Conservation (phyloP, 2,329 filamentous ascomycete genomes). For the Ceratocystiopsis brevicomis region DNA sequence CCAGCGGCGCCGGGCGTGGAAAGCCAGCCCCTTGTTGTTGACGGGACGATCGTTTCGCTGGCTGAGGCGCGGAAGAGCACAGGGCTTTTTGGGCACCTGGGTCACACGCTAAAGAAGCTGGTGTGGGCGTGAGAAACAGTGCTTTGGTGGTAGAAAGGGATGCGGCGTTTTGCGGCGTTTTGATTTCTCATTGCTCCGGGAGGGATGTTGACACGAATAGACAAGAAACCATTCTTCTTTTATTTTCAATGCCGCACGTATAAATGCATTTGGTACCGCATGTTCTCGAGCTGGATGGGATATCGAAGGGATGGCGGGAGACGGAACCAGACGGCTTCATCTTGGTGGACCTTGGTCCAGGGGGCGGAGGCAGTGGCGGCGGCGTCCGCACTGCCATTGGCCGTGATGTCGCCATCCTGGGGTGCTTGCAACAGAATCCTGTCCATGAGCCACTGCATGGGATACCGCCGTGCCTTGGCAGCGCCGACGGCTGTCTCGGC, state of each 20-base stretch:
- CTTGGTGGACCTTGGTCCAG: constrained; percentile 59
- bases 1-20: constrained; percentile 7
- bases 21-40: constrained; percentile 31
- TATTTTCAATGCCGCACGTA: constrained; percentile 30
- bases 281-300: constrained; percentile 75
- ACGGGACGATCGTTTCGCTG: constrained; percentile 60
- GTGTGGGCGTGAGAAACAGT: constrained; percentile 46
- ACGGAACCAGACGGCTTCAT: constrained; percentile 76
- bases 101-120: constrained; percentile 81
- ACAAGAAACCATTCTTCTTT: no score
- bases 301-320: constrained; percentile 50
- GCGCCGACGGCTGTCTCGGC: constrained; percentile 55
- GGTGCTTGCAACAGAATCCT: constrained; percentile 46
- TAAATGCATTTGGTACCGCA: constrained; percentile 84
- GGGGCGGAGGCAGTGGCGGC: constrained; percentile 13
- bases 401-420: no score
- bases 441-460: constrained; percentile 85
- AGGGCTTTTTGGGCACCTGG: constrained; percentile 67
- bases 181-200: background rate
- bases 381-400: constrained; percentile 7
- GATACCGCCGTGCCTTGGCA: constrained; percentile 47
- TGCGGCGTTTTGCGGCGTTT: background rate
- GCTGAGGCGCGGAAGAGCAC: constrained; percentile 76
- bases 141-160: background rate
- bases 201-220: background rate